Evolutionary conservation across 768 basidiomycete genomes (phyloP).

Genomic region (Leucosporidium scottii): DNA sequence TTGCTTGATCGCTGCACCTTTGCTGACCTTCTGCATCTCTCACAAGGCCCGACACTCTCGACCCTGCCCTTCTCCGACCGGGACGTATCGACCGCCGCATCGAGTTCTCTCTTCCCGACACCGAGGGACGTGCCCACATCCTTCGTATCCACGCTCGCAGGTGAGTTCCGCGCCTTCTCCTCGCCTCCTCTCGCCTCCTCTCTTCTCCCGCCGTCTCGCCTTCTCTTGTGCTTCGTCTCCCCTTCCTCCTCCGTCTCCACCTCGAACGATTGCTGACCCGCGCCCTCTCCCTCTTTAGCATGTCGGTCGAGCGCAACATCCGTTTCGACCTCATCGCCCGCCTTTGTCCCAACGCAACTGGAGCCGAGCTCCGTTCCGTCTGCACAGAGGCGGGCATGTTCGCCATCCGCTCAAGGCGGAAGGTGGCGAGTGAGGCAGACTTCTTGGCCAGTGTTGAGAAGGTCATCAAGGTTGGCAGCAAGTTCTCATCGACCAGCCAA

Average conservation of each 20-base stretch:
- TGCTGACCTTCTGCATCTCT: background rate
- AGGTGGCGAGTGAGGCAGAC: constrained; percentile 94
- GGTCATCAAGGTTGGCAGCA: constrained; percentile 76
- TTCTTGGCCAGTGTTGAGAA: constrained; percentile 98
- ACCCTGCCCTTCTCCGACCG: constrained; percentile 90
- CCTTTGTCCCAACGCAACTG: constrained; percentile 94
- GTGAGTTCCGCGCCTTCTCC: constrained; percentile 37
- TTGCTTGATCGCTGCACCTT: background rate
- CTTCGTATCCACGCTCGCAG: constrained; percentile 92
- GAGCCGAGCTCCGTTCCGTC: constrained; percentile 93
- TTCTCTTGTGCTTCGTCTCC: too few relatives aligned
- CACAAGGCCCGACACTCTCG: constrained; percentile 85
- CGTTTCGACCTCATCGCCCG: constrained; percentile 96
- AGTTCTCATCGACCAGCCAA: constrained; percentile 80
- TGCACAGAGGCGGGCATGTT: constrained; percentile 99
- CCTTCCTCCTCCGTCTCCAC: too few relatives aligned
- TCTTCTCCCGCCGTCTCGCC: too few relatives aligned
- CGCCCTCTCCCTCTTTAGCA: constrained; percentile 40
- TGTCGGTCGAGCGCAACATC: constrained; percentile 95
- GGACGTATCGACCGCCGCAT: constrained; percentile 95
- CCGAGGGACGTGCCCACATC: constrained; percentile 93
- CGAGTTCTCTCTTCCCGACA: constrained; percentile 90
- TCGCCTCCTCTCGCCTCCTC: too few relatives aligned
- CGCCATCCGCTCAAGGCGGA: constrained; percentile 90
- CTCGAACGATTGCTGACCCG: background rate